Evolutionary conservation across 2,329 filamentous ascomycete genomes (phyloP), one percentile per base, ranked within the genome.

Genomic region (Sarocladium brachiariae): DNA sequence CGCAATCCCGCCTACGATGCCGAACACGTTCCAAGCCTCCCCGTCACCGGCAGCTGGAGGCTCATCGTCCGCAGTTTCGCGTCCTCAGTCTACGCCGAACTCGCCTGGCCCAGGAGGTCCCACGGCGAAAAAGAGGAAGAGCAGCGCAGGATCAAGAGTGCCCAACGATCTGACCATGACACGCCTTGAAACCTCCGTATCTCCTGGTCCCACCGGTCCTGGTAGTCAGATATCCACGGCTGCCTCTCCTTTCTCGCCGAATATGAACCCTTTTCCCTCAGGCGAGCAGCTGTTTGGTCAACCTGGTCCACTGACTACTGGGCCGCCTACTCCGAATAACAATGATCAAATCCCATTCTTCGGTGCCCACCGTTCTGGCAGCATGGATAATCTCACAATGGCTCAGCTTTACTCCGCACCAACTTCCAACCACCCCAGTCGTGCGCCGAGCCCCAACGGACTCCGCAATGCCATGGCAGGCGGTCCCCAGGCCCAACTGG

Each of bases 101-200:
- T 93, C 89, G 1, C 87, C 89, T 1, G 80, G 76, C 13, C 76
- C 82, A 49, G 70, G 75, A 27, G 86, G 82, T 1, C 86, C 86
- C 2, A 75, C 75, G 30, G 77, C 81, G 38, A 96, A 95, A 73
- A 90, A 90, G 69, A 80, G 90, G 55, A 96, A 95, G 66, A 83
- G 85, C 5, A 90, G 84, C 63, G 77, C 77, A 63, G 76, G 76
- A 35, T 78, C 80, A 30, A 88, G 88, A 64, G 71, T 95, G 13
- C 87, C 89, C 1, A 82, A 78, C 16, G 83, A 80, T 14, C 68
- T 95, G 58, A 79, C 84, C 7, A 95, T 96, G 90, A 95, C 90
- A 2, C 82, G 82, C 51, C 73, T 93, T 31, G 87, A 93, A 57
- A 83, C 80, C 2, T 71, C 66, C 46, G 38, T 39, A 9, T 50